A percentile compares a stretch with the other conserved stretches of the same genome.
phyloP scores from a whole-genome alignment of 768 basidiomycete genomes.

The Lactifluus rugatus region DNA sequence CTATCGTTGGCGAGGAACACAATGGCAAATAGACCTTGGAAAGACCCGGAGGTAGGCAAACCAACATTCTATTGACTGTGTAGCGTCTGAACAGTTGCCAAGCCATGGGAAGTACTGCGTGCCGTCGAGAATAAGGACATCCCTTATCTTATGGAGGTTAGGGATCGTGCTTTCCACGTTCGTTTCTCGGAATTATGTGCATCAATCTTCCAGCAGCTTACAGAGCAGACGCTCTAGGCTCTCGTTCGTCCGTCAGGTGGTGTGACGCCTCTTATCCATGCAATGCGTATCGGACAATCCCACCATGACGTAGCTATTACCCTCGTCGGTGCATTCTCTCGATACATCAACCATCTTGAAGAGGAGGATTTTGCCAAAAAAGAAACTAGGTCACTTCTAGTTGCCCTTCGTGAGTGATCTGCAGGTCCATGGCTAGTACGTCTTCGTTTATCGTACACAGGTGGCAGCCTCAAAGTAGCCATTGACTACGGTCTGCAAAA shows the following conservation, averaged over 20 bases:
- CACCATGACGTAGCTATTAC: conserved; percentile 81
- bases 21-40: conserved; percentile 16
- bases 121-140: conserved; percentile 84
- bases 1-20: conserved; percentile 17
- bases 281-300: conserved; percentile 68
- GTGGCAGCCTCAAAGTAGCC: conserved; percentile 81
- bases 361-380: conserved; percentile 65
- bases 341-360: conserved; percentile 83
- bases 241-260: conserved; percentile 79
- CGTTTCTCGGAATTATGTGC: conserved; percentile 23
- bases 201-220: neutral
- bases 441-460: conserved; percentile 27
- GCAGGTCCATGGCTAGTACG: neutral
- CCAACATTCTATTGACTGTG: neutral
- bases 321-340: conserved; percentile 81
- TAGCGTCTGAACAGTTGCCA: neutral
- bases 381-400: conserved; percentile 62
- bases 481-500: conserved; percentile 81
- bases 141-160: conserved; percentile 71
- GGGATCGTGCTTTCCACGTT: conserved; percentile 74
- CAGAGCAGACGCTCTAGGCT: conserved; percentile 34
- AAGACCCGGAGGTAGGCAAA: conserved; percentile 15
- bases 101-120: conserved; percentile 63
- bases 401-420: conserved; percentile 56
- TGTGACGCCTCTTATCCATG: conserved; percentile 83